phyloP scores from a whole-genome alignment of 306 rosid species.

The Arachis hypogaea region DNA sequence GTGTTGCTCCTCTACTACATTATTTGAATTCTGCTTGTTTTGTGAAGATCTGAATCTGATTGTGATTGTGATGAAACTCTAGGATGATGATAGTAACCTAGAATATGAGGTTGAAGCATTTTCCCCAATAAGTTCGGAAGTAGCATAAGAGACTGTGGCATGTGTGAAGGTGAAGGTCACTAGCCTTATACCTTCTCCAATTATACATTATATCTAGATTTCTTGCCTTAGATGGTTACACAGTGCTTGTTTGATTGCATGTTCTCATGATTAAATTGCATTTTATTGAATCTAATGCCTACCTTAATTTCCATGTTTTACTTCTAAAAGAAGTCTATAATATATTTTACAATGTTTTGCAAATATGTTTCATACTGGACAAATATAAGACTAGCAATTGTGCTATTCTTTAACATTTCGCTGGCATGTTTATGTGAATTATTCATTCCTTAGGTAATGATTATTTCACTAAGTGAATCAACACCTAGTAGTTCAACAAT shows the following conservation, averaged over 20 bases:
- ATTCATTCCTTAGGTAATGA: conserved; percentile 65
- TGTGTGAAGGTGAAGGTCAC: conserved; percentile 69
- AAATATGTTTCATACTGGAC: conserved; percentile 3
- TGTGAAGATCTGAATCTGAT: background rate
- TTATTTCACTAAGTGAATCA: conserved; percentile 62
- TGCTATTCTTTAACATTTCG: conserved; percentile 24
- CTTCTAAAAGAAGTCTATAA: background rate
- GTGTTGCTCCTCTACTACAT: background rate
- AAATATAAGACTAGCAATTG: conserved; percentile 7
- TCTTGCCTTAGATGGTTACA: background rate
- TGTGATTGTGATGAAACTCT: conserved; percentile 1
- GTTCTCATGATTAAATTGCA: conserved; percentile 10
- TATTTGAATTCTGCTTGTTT: background rate
- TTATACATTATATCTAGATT: conserved; percentile 1
- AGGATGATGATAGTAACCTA: conserved; percentile 90
- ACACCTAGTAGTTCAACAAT: conserved; percentile 59
- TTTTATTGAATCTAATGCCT: conserved; percentile 19
- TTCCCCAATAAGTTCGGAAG: conserved; percentile 60
- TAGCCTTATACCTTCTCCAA: background rate
- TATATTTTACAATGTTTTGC: conserved; percentile 3
- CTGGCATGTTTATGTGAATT: background rate
- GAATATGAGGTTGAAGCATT: conserved; percentile 70
- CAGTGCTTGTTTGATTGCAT: conserved; percentile 21
- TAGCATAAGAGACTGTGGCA: conserved; percentile 75
- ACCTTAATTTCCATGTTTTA: conserved; percentile 5